These are phyloP conservation scores for Salisapilia sapeloensis DNA, from an alignment of 352 stramenopile genomes.

Conservation along the genomic window DNA sequence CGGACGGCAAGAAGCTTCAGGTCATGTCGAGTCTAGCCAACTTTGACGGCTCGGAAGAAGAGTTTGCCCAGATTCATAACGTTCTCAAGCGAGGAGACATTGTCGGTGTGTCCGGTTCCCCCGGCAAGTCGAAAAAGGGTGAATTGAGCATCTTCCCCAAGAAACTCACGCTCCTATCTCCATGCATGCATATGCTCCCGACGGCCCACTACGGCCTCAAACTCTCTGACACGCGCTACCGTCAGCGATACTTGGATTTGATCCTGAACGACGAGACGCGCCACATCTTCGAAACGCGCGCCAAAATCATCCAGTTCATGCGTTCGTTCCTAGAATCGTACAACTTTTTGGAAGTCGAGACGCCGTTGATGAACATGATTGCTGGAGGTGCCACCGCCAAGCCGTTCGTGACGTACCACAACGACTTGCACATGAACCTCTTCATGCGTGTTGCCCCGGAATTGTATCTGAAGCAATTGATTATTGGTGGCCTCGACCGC, in stretches of 20 bases:
- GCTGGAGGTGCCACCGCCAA: slow-evolving; percentile 92
- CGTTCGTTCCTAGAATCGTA: slow-evolving; percentile 86
- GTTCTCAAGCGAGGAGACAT: slow-evolving; percentile 92
- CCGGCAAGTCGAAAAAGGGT: slow-evolving; percentile 95
- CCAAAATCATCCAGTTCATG: slow-evolving; percentile 89
- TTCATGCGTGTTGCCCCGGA: slow-evolving; percentile 96
- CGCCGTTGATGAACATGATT: slow-evolving; percentile 92
- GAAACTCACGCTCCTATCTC: slow-evolving; percentile 52
- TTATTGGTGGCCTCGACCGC: slow-evolving; percentile 95
- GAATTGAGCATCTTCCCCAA: slow-evolving; percentile 95
- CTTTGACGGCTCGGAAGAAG: slow-evolving; percentile 35
- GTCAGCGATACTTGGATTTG: slow-evolving; percentile 91
- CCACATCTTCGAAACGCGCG: slow-evolving; percentile 86
- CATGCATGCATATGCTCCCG: slow-evolving; percentile 77
- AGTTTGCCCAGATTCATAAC: slow-evolving; percentile 74
- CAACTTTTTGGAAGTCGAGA: slow-evolving; percentile 97
- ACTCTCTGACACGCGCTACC: slow-evolving; percentile 72
- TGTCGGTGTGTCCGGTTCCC: slow-evolving; percentile 87
- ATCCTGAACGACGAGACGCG: slow-evolving; percentile 92
- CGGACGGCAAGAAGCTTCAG: slow-evolving; percentile 91
- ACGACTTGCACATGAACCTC: slow-evolving; percentile 92
- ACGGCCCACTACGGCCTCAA: slow-evolving; percentile 57
- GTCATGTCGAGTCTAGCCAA: slow-evolving; percentile 87
- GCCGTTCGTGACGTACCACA: slow-evolving; percentile 97
- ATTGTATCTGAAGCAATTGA: slow-evolving; percentile 94